Conservation (phyloP, 768 basidiomycete species). For the Termitomyces sp. region DNA sequence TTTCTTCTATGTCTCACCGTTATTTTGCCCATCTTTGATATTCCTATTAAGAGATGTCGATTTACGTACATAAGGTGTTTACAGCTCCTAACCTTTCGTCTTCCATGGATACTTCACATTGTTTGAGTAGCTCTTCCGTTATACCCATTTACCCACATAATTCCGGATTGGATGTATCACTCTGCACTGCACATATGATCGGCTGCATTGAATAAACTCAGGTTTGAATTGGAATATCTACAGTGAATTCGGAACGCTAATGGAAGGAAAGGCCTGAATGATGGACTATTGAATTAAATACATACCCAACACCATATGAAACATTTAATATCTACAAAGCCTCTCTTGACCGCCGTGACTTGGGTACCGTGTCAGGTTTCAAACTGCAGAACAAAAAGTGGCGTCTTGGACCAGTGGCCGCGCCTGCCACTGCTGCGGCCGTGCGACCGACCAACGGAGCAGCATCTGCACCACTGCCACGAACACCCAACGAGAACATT, state of each 20-base stretch:
- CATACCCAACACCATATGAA: background rate
- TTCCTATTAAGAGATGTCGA: background rate
- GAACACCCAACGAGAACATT: conserved; percentile 83
- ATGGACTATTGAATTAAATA: too few species aligned
- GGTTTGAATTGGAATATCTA: background rate
- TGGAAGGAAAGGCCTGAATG: background rate
- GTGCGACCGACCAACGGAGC: conserved; percentile 57
- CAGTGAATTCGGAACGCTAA: background rate
- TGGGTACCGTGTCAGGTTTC: conserved; percentile 48
- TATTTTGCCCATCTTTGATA: background rate
- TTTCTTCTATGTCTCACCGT: background rate
- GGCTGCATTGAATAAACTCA: conserved; percentile 6
- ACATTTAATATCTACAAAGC: conserved; percentile 4
- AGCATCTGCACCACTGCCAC: conserved; percentile 66
- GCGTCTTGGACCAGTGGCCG: conserved; percentile 65
- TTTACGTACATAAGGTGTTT: conserved; percentile 2
- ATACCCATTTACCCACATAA: conserved; percentile 11
- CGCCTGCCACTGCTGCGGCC: conserved; percentile 56
- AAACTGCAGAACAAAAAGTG: conserved; percentile 83
- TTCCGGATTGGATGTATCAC: conserved; percentile 14
- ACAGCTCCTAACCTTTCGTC: background rate
- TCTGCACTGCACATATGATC: conserved; percentile 7
- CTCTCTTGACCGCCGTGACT: conserved; percentile 24
- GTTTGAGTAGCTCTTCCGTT: conserved; percentile 2
- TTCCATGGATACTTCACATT: background rate